Evolutionary conservation across 2,329 filamentous ascomycete species (phyloP).

Genomic region (Cercospora sp.): DNA sequence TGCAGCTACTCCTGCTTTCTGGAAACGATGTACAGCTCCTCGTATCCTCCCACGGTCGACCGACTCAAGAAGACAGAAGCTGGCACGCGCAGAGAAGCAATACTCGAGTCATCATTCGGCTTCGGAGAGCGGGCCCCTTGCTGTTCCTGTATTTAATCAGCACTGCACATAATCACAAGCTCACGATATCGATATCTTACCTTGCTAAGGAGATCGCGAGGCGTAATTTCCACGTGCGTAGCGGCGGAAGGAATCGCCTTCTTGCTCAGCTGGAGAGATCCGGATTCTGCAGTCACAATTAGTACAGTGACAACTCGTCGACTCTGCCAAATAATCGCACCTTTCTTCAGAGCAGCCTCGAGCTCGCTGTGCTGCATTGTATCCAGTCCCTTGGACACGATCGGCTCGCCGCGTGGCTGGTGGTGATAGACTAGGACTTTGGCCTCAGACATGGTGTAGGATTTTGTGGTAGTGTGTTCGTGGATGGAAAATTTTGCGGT

Average conservation of each 20-base stretch:
- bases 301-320: neutral
- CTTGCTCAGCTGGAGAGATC: neutral
- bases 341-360: constrained; percentile 17
- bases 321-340: neutral
- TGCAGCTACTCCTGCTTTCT: neutral
- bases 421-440: constrained; percentile 34
- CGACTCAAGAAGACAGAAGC: neutral
- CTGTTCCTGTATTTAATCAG: neutral
- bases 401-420: constrained; percentile 13
- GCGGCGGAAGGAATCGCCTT: constrained; percentile 5
- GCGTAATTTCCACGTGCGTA: constrained; percentile 6
- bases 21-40: constrained; percentile 6
- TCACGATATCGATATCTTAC: neutral
- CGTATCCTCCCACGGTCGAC: constrained; percentile 1
- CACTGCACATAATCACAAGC: neutral
- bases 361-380: constrained; percentile 13
- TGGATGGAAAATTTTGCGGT: neutral
- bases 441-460: constrained; percentile 14
- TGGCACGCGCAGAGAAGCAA: constrained; percentile 4
- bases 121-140: neutral
- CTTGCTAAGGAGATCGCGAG: neutral
- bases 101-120: constrained; percentile 7
- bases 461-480: neutral
- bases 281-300: neutral
- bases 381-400: neutral